These are phyloP conservation scores for Smallanthus sonchifolius DNA, from an alignment of 129 eudicot genomes.

Conservation along the genomic window DNA sequence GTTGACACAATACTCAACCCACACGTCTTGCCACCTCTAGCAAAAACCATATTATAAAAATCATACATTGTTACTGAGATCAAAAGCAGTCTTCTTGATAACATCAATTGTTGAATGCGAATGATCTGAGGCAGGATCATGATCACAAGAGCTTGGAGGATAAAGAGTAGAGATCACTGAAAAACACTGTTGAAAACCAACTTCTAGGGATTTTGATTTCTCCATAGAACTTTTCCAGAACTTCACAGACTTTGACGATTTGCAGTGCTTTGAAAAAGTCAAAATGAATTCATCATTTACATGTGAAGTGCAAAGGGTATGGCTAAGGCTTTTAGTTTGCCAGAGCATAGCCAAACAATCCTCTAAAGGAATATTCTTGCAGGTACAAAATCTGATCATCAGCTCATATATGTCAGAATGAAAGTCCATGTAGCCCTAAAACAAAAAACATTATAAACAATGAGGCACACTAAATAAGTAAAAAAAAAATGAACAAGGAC, in stretches of 20 bases:
- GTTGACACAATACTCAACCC: too few relatives aligned
- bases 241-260: conserved; percentile 35
- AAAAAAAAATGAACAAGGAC: not conserved
- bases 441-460: conserved; percentile 16
- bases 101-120: conserved; percentile 32
- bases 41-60: too few relatives aligned
- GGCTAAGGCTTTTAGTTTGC: conserved; percentile 70
- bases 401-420: conserved; percentile 54
- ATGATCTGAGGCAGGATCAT: too few relatives aligned
- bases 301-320: conserved; percentile 76
- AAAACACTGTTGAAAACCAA: conserved; percentile 55
- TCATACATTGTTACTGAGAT: conserved; percentile 60
- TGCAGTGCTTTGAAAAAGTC: conserved; percentile 44
- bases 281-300: conserved; percentile 44
- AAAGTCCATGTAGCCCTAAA: conserved; percentile 60
- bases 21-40: too few relatives aligned
- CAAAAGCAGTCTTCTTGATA: conserved; percentile 48
- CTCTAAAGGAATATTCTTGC: conserved; percentile 36
- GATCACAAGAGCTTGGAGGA: conserved; percentile 22
- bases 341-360: conserved; percentile 54
- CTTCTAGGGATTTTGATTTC: conserved; percentile 42
- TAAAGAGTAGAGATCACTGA: conserved; percentile 30
- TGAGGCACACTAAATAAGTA: conserved; percentile 5
- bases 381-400: conserved; percentile 44
- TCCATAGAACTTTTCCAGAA: conserved; percentile 62